A percentile compares a stretch with the other conserved stretches of the same genome.
These are phyloP conservation scores for Scleroderma citrinum DNA, from an alignment of 768 basidiomycete species.

Conservation along the genomic window DNA sequence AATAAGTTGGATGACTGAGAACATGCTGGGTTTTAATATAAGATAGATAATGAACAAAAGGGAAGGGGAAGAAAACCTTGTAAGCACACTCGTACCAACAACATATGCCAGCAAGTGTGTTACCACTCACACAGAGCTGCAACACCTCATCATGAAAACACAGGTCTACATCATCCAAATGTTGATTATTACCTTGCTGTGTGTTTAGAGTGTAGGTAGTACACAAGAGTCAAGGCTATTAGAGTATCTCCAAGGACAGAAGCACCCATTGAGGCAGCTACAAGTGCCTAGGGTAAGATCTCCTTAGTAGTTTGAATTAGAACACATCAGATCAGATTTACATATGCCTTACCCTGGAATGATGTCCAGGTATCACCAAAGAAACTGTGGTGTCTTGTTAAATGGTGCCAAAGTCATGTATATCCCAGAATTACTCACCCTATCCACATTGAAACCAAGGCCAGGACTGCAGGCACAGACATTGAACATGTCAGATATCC, in stretches of 20 bases:
- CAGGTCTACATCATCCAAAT: no score
- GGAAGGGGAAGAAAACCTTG: not conserved
- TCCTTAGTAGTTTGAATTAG: no score
- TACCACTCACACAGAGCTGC: no score
- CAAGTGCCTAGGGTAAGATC: not conserved
- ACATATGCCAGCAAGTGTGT: no score
- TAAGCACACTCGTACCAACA: conserved; percentile 6
- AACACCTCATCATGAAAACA: no score
- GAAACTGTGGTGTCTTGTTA: no score
- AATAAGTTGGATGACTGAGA: not conserved
- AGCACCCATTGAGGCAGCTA: not conserved
- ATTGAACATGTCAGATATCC: not conserved
- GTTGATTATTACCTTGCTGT: no score
- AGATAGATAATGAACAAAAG: not conserved
- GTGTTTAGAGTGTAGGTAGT: no score
- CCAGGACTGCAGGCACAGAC: not conserved
- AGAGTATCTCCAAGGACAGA: not conserved
- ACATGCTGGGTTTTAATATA: not conserved
- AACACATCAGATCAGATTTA: not conserved
- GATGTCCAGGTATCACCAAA: not conserved
- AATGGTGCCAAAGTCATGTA: no score
- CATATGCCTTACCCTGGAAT: not conserved
- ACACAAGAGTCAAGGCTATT: not conserved
- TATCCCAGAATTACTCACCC: no score
- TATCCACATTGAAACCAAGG: no score